Percentiles rank a stretch among this genome's conserved stretches.
Evolutionary conservation across 2,329 filamentous ascomycete genomes (phyloP).

Genomic region (Ceratocystis colombiana): DNA sequence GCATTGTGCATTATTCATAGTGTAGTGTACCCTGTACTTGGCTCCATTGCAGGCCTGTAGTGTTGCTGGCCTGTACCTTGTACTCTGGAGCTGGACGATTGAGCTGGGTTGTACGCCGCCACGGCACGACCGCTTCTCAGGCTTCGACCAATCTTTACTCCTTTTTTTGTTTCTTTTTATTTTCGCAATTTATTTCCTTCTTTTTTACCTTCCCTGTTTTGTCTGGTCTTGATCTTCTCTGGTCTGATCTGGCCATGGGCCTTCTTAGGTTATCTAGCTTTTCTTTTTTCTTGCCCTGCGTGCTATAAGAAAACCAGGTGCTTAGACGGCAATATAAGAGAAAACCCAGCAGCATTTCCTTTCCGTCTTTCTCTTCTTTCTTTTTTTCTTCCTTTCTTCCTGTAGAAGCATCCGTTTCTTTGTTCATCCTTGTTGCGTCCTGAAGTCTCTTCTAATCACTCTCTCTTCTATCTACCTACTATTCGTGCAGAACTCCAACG

Average conservation of each 20-base stretch:
- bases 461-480: background rate
- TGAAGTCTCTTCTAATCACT: background rate
- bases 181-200: background rate
- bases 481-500: background rate
- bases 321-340: background rate
- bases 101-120: background rate
- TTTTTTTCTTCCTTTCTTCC: background rate
- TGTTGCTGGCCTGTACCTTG: background rate
- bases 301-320: background rate
- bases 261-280: too few species aligned
- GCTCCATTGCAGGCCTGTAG: background rate
- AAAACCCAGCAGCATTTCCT: too few species aligned
- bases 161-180: constrained; percentile 12
- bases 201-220: background rate
- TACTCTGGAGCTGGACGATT: background rate
- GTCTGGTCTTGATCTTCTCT: background rate
- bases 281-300: background rate
- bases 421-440: background rate
- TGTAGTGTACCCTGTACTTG: background rate
- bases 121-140: constrained; percentile 3
- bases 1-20: background rate
- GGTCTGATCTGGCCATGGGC: background rate
- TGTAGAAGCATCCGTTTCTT: background rate
- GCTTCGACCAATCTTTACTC: constrained; percentile 3
- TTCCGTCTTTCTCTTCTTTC: too few species aligned